Evolutionary conservation across 73 alveolate genomes (phyloP).

Genomic region (Tetrahymena thermophila): DNA sequence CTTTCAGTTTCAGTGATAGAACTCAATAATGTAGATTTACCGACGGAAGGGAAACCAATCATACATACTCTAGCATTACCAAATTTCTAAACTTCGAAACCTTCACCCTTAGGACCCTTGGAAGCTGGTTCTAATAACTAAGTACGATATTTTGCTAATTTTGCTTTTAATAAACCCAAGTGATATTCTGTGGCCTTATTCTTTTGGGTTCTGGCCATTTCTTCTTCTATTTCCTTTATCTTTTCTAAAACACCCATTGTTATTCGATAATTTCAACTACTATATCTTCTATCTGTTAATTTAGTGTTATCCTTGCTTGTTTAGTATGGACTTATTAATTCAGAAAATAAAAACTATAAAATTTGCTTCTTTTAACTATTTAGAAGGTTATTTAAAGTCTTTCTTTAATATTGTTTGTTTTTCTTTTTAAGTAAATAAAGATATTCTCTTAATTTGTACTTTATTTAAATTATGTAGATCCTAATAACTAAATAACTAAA

Average conservation of each 20-base stretch:
- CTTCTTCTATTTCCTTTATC: constrained; percentile 94
- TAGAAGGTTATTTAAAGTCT: neutral
- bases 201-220: constrained; percentile 98
- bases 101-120: constrained; percentile 95
- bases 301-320: neutral
- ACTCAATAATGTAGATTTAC: constrained; percentile 84
- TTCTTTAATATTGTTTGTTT: neutral
- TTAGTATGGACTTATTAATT: neutral
- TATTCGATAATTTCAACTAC: neutral
- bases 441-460: neutral
- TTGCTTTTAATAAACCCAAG: constrained; percentile 90
- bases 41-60: constrained; percentile 91
- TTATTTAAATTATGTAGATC: neutral
- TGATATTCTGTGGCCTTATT: constrained; percentile 99
- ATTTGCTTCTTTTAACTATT: neutral
- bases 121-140: constrained; percentile 84
- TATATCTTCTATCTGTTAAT: constrained; percentile 9
- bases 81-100: constrained; percentile 98
- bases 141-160: constrained; percentile 71
- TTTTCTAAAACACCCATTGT: constrained; percentile 91
- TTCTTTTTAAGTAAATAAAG: neutral
- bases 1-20: constrained; percentile 95
- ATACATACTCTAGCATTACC: constrained; percentile 99
- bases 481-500: neutral
- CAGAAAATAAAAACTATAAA: neutral